A percentile compares a stretch with the other conserved stretches of the same genome.
phyloP scores from a whole-genome alignment of 1,139 yeast genomes.

The Yamadazyma songkhlaensis region DNA sequence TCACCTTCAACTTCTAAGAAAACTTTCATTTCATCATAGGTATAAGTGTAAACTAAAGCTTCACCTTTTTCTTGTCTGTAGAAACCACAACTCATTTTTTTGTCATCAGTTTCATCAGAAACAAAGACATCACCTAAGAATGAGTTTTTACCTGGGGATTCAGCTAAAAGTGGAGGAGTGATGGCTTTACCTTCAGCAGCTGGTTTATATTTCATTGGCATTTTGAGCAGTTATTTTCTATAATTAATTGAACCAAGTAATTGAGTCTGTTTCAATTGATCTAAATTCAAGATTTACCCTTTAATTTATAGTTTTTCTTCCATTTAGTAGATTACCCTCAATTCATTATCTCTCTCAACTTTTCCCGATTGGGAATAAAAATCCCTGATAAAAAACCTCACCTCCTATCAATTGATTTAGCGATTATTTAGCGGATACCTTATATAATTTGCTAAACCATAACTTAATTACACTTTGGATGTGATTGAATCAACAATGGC shows the following conservation, averaged over 20 bases:
- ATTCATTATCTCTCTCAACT: neutral
- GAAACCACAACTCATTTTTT: conserved; percentile 63
- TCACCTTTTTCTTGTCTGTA: conserved; percentile 67
- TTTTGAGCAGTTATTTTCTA: conserved; percentile 23
- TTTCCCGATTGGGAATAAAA: conserved; percentile 3
- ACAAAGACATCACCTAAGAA: conserved; percentile 64
- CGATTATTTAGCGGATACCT: no score
- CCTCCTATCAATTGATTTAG: no score
- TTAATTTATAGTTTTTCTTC: neutral
- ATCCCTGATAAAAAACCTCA: conserved; percentile 1
- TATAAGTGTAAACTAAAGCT: conserved; percentile 60
- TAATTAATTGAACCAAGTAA: neutral
- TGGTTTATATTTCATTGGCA: conserved; percentile 62
- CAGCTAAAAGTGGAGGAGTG: conserved; percentile 55
- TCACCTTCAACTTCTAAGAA: conserved; percentile 65
- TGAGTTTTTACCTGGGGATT: conserved; percentile 57
- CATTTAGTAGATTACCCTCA: neutral
- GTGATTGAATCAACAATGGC: no score
- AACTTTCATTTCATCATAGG: conserved; percentile 71
- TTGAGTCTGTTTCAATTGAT: neutral
- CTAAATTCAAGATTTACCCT: neutral
- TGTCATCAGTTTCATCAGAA: conserved; percentile 55
- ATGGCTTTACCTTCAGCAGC: conserved; percentile 50
- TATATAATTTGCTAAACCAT: no score
- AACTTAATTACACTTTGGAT: no score